Conservation (phyloP, 1,139 yeast genomes). For the Sugiyamaella sp. region DNA sequence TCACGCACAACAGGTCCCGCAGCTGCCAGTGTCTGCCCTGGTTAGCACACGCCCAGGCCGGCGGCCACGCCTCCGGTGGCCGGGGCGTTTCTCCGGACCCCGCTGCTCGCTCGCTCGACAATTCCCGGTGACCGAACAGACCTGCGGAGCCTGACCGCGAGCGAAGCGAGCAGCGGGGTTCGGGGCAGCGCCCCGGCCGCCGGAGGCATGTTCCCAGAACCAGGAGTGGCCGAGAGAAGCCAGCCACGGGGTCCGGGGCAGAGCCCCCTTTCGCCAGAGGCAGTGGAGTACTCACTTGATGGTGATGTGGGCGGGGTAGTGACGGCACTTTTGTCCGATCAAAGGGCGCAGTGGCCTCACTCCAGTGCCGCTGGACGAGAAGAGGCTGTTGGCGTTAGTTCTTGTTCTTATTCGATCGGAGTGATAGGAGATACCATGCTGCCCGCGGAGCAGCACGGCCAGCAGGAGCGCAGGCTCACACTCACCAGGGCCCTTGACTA, state of each 20-base stretch:
- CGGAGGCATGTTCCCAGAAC: too few relatives aligned
- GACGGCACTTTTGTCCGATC: slow-evolving; percentile 29
- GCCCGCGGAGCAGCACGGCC: not conserved
- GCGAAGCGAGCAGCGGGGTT: too few relatives aligned
- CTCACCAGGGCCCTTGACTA: slow-evolving; percentile 21
- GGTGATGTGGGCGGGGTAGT: slow-evolving; percentile 35
- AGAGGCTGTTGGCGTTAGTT: slow-evolving; percentile 13
- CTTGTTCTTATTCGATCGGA: not conserved
- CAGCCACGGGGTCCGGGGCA: too few relatives aligned
- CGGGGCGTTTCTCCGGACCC: slow-evolving; percentile 3
- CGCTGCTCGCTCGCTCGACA: slow-evolving; percentile 5
- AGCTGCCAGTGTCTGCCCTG: slow-evolving; percentile 74
- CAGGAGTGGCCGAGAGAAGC: too few relatives aligned
- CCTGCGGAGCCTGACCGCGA: too few relatives aligned
- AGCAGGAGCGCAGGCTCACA: not conserved
- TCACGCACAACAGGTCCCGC: slow-evolving; percentile 65
- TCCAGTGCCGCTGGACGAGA: slow-evolving; percentile 12
- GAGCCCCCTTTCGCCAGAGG: too few relatives aligned
- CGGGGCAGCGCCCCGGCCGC: too few relatives aligned
- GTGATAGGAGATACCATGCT: not conserved
- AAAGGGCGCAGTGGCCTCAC: slow-evolving; percentile 26
- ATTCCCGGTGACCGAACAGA: too few relatives aligned
- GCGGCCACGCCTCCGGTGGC: slow-evolving; percentile 1
- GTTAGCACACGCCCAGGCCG: not conserved
- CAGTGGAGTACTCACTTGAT: slow-evolving; percentile 38